These are phyloP conservation scores for Psilocybe mexicana DNA, from an alignment of 1,284 basidiomycete genomes.

Conservation along the genomic window DNA sequence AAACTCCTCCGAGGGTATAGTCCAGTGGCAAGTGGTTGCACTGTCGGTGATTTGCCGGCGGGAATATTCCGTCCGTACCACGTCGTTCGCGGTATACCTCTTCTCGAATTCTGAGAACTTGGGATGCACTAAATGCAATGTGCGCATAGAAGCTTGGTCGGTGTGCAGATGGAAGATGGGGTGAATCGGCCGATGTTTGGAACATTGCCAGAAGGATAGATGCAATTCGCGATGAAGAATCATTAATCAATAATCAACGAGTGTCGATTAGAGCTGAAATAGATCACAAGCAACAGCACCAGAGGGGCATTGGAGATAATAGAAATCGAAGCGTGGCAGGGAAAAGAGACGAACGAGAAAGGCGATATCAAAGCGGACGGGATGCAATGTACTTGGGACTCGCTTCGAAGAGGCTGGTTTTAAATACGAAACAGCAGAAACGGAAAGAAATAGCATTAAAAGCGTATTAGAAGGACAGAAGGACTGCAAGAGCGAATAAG, in stretches of 20 bases:
- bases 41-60: neutral
- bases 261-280: too few species aligned
- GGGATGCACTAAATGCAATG: too few species aligned
- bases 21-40: neutral
- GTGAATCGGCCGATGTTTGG: too few species aligned
- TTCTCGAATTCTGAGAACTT: neutral
- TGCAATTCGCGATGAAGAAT: too few species aligned
- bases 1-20: neutral
- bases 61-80: neutral
- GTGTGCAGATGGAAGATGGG: too few species aligned
- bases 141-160: too few species aligned
- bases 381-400: neutral
- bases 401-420: neutral
- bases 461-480: slow-evolving; percentile 1
- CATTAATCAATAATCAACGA: too few species aligned
- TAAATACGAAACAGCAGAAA: neutral
- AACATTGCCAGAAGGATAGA: too few species aligned
- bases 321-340: neutral
- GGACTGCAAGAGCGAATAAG: slow-evolving; percentile 5
- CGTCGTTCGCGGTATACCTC: neutral
- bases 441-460: neutral
- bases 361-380: neutral
- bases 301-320: too few species aligned
- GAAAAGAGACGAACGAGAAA: neutral
- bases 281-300: too few species aligned